These are phyloP conservation scores for Phytophthora ramorum DNA, from an alignment of 352 stramenopile species.

Conservation along the genomic window DNA sequence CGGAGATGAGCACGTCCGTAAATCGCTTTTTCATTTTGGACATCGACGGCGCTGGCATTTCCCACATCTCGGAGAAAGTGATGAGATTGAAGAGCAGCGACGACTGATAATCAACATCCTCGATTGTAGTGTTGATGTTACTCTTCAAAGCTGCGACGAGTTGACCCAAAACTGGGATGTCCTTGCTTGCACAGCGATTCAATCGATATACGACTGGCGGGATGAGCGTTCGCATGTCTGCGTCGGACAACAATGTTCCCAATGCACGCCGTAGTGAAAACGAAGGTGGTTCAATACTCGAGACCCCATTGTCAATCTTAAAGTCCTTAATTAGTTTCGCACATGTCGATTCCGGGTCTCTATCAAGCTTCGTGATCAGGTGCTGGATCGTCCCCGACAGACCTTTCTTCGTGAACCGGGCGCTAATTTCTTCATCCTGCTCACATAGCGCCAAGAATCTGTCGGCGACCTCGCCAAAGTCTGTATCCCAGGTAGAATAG, in stretches of 20 bases:
- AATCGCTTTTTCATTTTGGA: slow-evolving; percentile 15
- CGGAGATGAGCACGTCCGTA: slow-evolving; percentile 18
- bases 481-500: slow-evolving; percentile 38
- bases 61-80: slow-evolving; percentile 53
- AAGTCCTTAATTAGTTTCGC: neutral
- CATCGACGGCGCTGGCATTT: slow-evolving; percentile 20
- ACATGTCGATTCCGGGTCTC: slow-evolving; percentile 21
- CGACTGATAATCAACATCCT: slow-evolving; percentile 25
- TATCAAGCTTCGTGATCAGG: slow-evolving; percentile 18
- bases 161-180: neutral
- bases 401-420: slow-evolving; percentile 11
- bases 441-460: slow-evolving; percentile 25
- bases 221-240: neutral
- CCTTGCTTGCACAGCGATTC: neutral
- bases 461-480: slow-evolving; percentile 30
- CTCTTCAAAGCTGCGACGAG: neutral
- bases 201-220: neutral
- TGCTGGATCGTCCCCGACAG: slow-evolving; percentile 14
- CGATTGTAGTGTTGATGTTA: neutral
- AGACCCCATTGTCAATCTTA: neutral
- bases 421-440: slow-evolving; percentile 15
- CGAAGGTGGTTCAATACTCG: neutral
- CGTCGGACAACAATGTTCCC: neutral
- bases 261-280: neutral
- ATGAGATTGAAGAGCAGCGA: slow-evolving; percentile 43